Percentiles rank a stretch among this genome's conserved stretches.
Conservation (phyloP, 805 yeast species). For the Lipomyces kockii region DNA sequence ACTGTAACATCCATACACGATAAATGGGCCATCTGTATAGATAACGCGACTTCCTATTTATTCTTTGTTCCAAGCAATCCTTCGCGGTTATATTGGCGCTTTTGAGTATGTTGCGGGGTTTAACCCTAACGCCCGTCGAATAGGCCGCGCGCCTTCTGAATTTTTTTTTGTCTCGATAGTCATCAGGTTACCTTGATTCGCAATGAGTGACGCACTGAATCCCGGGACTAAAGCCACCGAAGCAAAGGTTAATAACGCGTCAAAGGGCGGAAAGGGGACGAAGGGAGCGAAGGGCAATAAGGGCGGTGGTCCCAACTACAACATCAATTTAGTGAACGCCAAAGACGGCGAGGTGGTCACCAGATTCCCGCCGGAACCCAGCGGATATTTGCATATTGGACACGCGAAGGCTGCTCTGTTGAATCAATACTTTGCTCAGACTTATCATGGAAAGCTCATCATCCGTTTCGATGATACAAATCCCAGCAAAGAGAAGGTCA, state of each 20-base stretch:
- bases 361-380: constrained; percentile 99
- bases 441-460: constrained; percentile 93
- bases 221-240: constrained; percentile 3
- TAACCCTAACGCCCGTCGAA: background rate
- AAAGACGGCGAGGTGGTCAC: constrained; percentile 94
- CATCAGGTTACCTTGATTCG: background rate
- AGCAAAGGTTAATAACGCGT: background rate
- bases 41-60: no score
- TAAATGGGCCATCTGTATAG: no score
- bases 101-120: background rate
- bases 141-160: background rate
- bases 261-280: constrained; percentile 19
- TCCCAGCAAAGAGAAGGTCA: constrained; percentile 87
- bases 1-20: no score
- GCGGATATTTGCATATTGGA: constrained; percentile 98
- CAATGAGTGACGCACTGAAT: constrained; percentile 8
- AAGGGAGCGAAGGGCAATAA: constrained; percentile 47
- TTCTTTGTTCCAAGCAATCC: no score
- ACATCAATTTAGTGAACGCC: constrained; percentile 90
- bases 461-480: constrained; percentile 98
- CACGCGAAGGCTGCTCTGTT: constrained; percentile 98
- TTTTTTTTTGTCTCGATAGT: constrained; percentile 5
- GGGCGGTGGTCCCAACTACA: constrained; percentile 94
- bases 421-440: constrained; percentile 94
- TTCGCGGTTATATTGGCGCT: no score